Conservation (phyloP, 257 asterid genomes). For the Solanum piurae region DNA sequence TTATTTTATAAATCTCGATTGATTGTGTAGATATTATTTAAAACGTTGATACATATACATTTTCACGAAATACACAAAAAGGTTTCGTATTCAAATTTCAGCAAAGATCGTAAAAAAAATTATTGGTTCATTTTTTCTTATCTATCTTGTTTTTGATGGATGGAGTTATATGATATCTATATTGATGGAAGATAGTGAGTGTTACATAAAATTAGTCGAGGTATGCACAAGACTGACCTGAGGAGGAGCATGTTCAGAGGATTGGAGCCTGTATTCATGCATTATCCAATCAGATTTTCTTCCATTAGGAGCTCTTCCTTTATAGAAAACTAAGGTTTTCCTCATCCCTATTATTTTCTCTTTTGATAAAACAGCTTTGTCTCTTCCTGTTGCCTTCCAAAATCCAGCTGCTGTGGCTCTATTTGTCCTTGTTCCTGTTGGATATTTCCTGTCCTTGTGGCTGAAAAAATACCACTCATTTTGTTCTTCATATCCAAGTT, state of each 20-base stretch:
- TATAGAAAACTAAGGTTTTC: conserved; percentile 65
- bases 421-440: conserved; percentile 74
- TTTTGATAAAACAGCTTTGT: conserved; percentile 62
- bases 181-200: background rate
- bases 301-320: conserved; percentile 82
- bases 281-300: conserved; percentile 74
- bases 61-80: background rate
- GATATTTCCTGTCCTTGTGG: conserved; percentile 81
- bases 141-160: background rate
- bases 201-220: background rate
- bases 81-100: background rate
- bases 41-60: background rate
- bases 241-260: conserved; percentile 57
- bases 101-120: too few relatives aligned
- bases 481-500: conserved; percentile 73
- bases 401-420: conserved; percentile 79
- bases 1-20: too few relatives aligned
- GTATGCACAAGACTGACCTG: conserved; percentile 22
- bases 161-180: background rate
- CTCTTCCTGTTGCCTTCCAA: conserved; percentile 93
- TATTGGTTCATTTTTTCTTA: too few relatives aligned
- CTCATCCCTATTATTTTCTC: conserved; percentile 78
- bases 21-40: background rate
- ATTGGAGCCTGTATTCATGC: conserved; percentile 82
- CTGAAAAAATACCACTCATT: conserved; percentile 88